Conservation (phyloP, 1,284 basidiomycete genomes). For the Malassezia furfur region DNA sequence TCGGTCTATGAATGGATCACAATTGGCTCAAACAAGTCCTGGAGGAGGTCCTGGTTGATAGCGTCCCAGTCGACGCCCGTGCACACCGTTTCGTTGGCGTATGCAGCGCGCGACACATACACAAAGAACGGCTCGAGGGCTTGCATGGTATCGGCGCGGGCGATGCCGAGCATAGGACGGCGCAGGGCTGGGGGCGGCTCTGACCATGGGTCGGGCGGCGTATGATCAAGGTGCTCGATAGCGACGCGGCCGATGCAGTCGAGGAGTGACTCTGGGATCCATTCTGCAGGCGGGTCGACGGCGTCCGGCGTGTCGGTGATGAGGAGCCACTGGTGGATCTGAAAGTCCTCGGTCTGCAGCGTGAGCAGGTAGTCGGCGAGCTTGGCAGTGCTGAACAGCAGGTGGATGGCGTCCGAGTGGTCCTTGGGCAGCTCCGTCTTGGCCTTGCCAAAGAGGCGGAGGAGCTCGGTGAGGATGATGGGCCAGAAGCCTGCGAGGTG, state of each 20-base stretch:
- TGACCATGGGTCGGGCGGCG: not conserved
- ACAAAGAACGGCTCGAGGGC: constrained; percentile 18
- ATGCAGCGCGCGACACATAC: constrained; percentile 9
- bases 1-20: not conserved
- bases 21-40: constrained; percentile 25
- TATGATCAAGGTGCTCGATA: not conserved
- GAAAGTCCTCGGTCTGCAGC: constrained; percentile 92
- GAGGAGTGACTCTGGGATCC: constrained; percentile 74
- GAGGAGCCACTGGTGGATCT: constrained; percentile 99
- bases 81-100: not conserved
- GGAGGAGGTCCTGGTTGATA: constrained; percentile 25
- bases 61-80: constrained; percentile 13
- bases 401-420: constrained; percentile 68
- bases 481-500: constrained; percentile 96
- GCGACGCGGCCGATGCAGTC: constrained; percentile 51
- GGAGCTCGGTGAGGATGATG: constrained; percentile 80
- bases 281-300: constrained; percentile 72
- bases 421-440: constrained; percentile 55
- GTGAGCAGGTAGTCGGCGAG: constrained; percentile 82
- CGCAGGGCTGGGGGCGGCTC: not conserved
- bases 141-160: constrained; percentile 2
- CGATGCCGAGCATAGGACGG: constrained; percentile 1
- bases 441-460: constrained; percentile 56
- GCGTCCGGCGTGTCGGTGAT: constrained; percentile 95
- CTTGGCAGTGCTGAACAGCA: constrained; percentile 81